Percentiles rank a stretch among this genome's conserved stretches.
phyloP scores from a whole-genome alignment of 2,329 filamentous ascomycete species.

The Sporothrix pseudoabietina region DNA sequence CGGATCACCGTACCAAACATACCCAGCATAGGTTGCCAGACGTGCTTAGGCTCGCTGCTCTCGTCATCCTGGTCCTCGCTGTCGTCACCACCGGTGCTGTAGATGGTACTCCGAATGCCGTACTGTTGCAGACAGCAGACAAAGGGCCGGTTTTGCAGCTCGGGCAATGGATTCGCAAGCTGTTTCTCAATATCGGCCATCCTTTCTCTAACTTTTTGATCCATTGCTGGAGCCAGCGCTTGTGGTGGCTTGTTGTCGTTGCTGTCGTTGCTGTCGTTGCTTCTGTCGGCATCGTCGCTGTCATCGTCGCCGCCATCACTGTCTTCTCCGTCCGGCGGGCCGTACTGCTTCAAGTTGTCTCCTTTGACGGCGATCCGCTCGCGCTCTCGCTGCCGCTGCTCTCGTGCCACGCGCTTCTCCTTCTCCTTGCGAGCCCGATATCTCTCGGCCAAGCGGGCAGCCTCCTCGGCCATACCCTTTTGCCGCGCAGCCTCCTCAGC shows the following conservation, averaged over 20 bases:
- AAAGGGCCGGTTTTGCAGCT: slow-evolving; percentile 61
- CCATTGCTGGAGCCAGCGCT: neutral
- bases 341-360: neutral
- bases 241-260: neutral
- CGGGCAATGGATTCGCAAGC: slow-evolving; percentile 24
- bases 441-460: neutral
- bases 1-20: slow-evolving; percentile 66
- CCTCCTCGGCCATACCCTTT: neutral
- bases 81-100: slow-evolving; percentile 43
- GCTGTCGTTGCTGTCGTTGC: neutral
- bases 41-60: neutral
- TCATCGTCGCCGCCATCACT: neutral
- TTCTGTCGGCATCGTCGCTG: neutral
- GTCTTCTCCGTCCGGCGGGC: neutral
- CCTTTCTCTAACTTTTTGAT: too few relatives aligned
- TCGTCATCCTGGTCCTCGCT: slow-evolving; percentile 42
- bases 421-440: neutral
- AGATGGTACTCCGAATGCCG: slow-evolving; percentile 55
- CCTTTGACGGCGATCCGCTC: neutral
- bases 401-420: neutral
- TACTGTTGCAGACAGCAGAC: slow-evolving; percentile 72
- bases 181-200: neutral
- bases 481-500: slow-evolving; percentile 47
- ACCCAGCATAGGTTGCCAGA: slow-evolving; percentile 64
- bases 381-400: neutral